Percentiles rank a stretch among this genome's conserved stretches.
These are phyloP conservation scores for Eutrema yunnanense DNA, from an alignment of 345 rosid species.

Conservation along the genomic window DNA sequence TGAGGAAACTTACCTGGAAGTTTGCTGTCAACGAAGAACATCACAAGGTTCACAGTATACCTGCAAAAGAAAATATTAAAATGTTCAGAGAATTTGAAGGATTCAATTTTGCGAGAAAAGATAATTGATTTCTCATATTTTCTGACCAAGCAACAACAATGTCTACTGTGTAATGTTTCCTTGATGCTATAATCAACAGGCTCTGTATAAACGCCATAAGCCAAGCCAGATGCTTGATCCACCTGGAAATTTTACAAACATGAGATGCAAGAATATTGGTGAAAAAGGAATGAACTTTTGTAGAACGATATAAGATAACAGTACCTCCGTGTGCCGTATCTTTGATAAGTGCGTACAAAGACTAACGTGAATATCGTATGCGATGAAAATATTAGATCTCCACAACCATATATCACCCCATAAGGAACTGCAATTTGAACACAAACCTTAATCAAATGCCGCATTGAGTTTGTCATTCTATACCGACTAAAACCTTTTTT, in stretches of 20 bases:
- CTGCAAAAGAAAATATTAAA: slow-evolving; percentile 33
- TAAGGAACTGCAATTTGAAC: slow-evolving; percentile 54
- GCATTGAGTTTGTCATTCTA: neutral
- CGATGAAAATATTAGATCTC: slow-evolving; percentile 90
- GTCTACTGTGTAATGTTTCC: slow-evolving; percentile 85
- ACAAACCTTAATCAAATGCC: slow-evolving; percentile 12
- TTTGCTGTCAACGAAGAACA: slow-evolving; percentile 58
- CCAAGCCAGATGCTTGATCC: slow-evolving; percentile 69
- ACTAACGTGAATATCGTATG: slow-evolving; percentile 76
- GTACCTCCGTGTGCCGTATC: slow-evolving; percentile 63
- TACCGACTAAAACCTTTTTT: neutral
- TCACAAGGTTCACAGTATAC: slow-evolving; percentile 77
- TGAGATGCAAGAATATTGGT: neutral
- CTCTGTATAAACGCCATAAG: slow-evolving; percentile 63
- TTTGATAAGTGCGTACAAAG: slow-evolving; percentile 73
- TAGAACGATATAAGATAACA: neutral
- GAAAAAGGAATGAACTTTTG: neutral
- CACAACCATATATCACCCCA: slow-evolving; percentile 70
- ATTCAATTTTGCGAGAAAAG: neutral
- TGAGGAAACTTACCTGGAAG: slow-evolving; percentile 49
- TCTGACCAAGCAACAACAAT: slow-evolving; percentile 77
- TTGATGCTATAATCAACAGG: slow-evolving; percentile 79
- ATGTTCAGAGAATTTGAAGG: neutral
- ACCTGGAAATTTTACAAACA: slow-evolving; percentile 33
- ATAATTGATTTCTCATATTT: neutral